phyloP scores from a whole-genome alignment of 2,329 filamentous ascomycete species.

The Myotisia sp. region DNA sequence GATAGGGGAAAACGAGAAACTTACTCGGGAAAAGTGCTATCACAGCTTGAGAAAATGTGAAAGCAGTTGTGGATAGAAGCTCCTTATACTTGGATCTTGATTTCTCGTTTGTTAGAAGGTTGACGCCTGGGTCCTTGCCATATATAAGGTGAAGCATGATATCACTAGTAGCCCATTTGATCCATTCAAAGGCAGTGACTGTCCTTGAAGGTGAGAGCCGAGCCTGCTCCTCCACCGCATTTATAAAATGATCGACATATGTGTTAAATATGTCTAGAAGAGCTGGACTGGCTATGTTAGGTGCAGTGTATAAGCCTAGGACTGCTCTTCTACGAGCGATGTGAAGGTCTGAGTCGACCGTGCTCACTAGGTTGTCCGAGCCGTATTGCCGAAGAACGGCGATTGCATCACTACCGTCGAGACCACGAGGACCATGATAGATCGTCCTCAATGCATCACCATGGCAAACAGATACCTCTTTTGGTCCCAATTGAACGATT shows the following conservation, averaged over 20 bases:
- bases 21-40: slow-evolving; percentile 11
- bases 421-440: slow-evolving; percentile 11
- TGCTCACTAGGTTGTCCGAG: slow-evolving; percentile 12
- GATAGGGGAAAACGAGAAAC: background rate
- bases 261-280: slow-evolving; percentile 9
- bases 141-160: slow-evolving; percentile 11
- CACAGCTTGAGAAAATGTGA: slow-evolving; percentile 4
- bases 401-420: slow-evolving; percentile 6
- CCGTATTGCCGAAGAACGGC: slow-evolving; percentile 11
- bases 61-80: slow-evolving; percentile 4
- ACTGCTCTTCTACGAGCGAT: slow-evolving; percentile 10
- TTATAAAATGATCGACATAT: slow-evolving; percentile 9
- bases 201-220: slow-evolving; percentile 4
- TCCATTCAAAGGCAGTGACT: slow-evolving; percentile 10
- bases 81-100: slow-evolving; percentile 9
- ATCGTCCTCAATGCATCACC: slow-evolving; percentile 12
- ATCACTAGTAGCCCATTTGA: slow-evolving; percentile 12
- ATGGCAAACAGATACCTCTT: slow-evolving; percentile 12
- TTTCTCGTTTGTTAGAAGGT: slow-evolving; percentile 8
- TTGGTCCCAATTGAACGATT: slow-evolving; percentile 10
- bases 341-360: slow-evolving; percentile 11
- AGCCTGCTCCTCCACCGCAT: slow-evolving; percentile 8
- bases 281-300: slow-evolving; percentile 7
- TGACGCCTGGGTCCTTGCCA: slow-evolving; percentile 7
- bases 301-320: slow-evolving; percentile 9